Conservation (phyloP, 192 early-diverging fungal species). For the Spinellus fusiger region DNA sequence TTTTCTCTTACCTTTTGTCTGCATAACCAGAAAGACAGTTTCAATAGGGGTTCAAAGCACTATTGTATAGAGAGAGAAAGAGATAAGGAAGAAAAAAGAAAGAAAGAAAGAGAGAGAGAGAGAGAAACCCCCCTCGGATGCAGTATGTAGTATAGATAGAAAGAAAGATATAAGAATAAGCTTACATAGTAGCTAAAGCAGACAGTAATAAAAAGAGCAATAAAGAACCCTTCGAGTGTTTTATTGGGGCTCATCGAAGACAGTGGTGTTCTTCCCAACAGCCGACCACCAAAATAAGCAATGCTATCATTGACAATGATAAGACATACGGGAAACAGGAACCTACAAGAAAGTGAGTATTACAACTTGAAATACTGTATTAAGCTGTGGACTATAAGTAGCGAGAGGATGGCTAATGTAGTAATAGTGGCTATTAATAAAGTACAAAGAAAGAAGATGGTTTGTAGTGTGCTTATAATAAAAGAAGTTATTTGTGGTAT, state of each 20-base stretch:
- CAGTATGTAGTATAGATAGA: conserved; percentile 38
- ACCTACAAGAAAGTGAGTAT: no score
- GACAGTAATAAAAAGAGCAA: conserved; percentile 12
- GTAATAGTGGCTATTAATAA: neutral
- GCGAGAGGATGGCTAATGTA: neutral
- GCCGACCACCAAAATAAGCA: conserved; percentile 15
- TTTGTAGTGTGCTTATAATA: neutral
- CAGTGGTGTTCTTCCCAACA: conserved; percentile 8
- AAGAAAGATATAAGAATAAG: neutral
- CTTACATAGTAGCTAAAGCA: conserved; percentile 3
- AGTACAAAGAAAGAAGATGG: neutral
- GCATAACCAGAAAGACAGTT: conserved; percentile 41
- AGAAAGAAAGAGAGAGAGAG: conserved; percentile 20
- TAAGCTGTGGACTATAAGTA: neutral
- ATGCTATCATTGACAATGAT: conserved; percentile 17
- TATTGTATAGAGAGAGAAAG: conserved; percentile 38
- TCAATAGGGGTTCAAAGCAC: conserved; percentile 42
- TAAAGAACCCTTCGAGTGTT: conserved; percentile 22
- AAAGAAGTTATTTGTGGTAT: neutral
- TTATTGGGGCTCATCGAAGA: conserved; percentile 15
- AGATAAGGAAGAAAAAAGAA: conserved; percentile 22
- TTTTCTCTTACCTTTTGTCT: neutral
- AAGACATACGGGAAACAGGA: conserved; percentile 13
- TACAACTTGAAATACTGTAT: neutral
- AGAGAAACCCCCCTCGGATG: neutral